These are phyloP conservation scores for Pestalotiopsis sp. DNA, from an alignment of 2,329 filamentous ascomycete species.

Conservation along the genomic window DNA sequence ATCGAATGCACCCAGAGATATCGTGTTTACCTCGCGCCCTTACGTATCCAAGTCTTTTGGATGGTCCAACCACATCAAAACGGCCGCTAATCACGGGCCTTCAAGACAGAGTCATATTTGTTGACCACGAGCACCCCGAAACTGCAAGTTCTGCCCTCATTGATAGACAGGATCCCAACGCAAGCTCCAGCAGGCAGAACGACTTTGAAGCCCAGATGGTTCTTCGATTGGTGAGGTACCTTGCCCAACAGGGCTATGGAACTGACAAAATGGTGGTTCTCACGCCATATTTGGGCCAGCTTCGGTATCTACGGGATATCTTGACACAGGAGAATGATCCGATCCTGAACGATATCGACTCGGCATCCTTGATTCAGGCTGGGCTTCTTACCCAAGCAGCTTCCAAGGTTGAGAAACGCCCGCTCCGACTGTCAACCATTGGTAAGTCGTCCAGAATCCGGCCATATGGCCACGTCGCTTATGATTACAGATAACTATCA, in stretches of 20 bases:
- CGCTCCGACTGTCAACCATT: constrained; percentile 67
- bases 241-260: constrained; percentile 72
- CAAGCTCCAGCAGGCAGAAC: constrained; percentile 62
- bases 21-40: constrained; percentile 57
- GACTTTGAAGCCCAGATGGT: constrained; percentile 67
- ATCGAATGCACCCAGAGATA: constrained; percentile 71
- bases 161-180: constrained; percentile 52
- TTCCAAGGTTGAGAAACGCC: constrained; percentile 51
- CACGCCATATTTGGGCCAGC: constrained; percentile 70
- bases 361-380: constrained; percentile 60
- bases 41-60: constrained; percentile 63
- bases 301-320: constrained; percentile 56
- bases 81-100: constrained; percentile 57
- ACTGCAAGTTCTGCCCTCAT: constrained; percentile 38
- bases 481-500: constrained; percentile 70
- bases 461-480: not conserved
- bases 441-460: constrained; percentile 46
- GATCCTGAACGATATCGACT: constrained; percentile 69
- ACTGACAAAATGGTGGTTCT: constrained; percentile 67
- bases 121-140: constrained; percentile 64
- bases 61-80: constrained; percentile 50
- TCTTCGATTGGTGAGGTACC: constrained; percentile 63
- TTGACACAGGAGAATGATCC: constrained; percentile 63
- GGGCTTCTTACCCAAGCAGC: constrained; percentile 60
- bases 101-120: constrained; percentile 61